These are phyloP conservation scores for Xylaria cubensis DNA, from an alignment of 495 filamentous ascomycete species.

Conservation along the genomic window DNA sequence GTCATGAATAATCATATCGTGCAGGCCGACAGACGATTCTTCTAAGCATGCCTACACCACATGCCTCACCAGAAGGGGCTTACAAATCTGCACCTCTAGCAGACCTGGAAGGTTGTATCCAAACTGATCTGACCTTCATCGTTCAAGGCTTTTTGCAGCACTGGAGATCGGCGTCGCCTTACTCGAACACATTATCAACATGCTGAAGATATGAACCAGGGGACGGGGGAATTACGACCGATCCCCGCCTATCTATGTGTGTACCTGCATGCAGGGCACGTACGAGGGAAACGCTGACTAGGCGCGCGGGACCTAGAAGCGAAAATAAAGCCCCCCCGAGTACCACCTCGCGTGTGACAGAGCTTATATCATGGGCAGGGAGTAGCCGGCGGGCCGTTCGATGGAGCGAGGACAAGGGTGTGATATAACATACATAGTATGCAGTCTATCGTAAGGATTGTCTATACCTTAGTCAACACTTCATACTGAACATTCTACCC, in stretches of 20 bases:
- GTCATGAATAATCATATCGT: conserved; percentile 17
- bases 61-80: conserved; percentile 2
- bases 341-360: conserved; percentile 8
- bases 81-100: conserved; percentile 11
- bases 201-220: background rate
- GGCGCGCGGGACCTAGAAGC: conserved; percentile 15
- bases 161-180: background rate
- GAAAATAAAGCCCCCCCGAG: background rate
- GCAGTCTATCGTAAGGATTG: conserved; percentile 22
- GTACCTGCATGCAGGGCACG: conserved; percentile 20
- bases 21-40: background rate
- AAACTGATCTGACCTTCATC: conserved; percentile 1
- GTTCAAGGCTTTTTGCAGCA: background rate
- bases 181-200: background rate
- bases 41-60: conserved; percentile 8
- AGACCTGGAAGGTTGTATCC: conserved; percentile 17
- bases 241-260: background rate
- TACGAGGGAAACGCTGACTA: background rate
- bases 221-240: background rate
- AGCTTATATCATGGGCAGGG: background rate
- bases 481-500: background rate
- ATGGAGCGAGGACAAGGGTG: conserved; percentile 17
- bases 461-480: conserved; percentile 23
- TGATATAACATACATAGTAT: background rate
- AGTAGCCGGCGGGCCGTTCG: background rate